A percentile compares a stretch with the other conserved stretches of the same genome.
These are phyloP conservation scores for Hanseniaspora mollemarum DNA, from an alignment of 805 yeast species.

Conservation along the genomic window DNA sequence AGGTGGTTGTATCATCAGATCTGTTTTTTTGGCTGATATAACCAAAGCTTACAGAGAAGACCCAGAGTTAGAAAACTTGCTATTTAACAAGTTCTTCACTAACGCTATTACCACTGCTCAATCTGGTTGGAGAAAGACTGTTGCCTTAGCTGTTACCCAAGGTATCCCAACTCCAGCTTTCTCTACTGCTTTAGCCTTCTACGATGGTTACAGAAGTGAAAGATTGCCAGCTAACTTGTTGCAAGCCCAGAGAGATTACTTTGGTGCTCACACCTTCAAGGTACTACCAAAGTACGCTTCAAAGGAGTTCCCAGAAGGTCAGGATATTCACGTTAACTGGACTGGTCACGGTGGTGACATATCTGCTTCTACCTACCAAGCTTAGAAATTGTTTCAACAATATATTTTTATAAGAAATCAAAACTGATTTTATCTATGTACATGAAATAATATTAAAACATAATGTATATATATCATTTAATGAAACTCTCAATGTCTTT, in stretches of 20 bases:
- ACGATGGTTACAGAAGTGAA: conserved; percentile 96
- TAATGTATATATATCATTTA: not conserved
- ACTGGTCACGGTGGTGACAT: conserved; percentile 98
- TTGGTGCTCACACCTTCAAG: conserved; percentile 98
- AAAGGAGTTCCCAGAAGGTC: conserved; percentile 62
- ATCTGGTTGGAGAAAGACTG: conserved; percentile 84
- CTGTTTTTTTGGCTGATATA: conserved; percentile 94
- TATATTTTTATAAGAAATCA: too few relatives aligned
- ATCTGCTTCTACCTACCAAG: conserved; percentile 88
- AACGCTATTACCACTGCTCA: conserved; percentile 88
- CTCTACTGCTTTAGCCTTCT: conserved; percentile 92
- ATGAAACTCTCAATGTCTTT: not conserved
- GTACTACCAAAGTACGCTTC: conserved; percentile 79
- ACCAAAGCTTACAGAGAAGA: conserved; percentile 89
- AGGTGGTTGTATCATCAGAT: conserved; percentile 99
- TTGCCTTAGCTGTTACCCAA: conserved; percentile 61
- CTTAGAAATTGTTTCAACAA: conserved; percentile 36
- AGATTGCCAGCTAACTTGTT: conserved; percentile 92
- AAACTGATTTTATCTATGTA: not conserved
- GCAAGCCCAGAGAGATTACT: conserved; percentile 99
- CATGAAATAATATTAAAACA: not conserved
- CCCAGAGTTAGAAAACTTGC: conserved; percentile 88
- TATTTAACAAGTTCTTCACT: conserved; percentile 90
- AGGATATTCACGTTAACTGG: conserved; percentile 95
- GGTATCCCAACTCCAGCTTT: conserved; percentile 98